phyloP scores from a whole-genome alignment of 371 early-diverging fungal species.

The Encephalitozoon intestinalis region DNA sequence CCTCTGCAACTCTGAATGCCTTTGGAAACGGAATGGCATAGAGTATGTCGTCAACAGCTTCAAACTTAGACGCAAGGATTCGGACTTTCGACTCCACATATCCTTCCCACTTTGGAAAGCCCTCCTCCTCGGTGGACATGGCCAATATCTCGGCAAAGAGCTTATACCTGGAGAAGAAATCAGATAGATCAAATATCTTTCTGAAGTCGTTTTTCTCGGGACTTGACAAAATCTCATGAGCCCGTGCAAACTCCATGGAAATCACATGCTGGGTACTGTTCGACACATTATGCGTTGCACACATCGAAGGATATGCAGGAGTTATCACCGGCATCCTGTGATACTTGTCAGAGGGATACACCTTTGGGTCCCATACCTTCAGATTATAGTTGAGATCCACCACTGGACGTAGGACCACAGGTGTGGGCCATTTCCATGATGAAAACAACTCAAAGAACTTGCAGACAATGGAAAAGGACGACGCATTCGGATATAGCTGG shows the following conservation, averaged over 20 bases:
- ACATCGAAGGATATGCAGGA: constrained; percentile 98
- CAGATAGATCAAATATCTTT: constrained; percentile 70
- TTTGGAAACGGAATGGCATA: constrained; percentile 81
- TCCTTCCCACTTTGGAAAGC: constrained; percentile 66
- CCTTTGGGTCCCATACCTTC: constrained; percentile 90
- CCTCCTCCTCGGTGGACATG: constrained; percentile 14
- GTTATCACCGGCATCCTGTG: constrained; percentile 99
- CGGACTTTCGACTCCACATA: constrained; percentile 83
- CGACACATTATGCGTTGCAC: constrained; percentile 94
- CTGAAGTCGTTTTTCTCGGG: constrained; percentile 26
- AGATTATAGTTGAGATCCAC: constrained; percentile 80
- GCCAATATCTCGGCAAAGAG: constrained; percentile 79
- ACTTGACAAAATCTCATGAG: constrained; percentile 28
- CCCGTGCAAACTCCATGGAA: constrained; percentile 68
- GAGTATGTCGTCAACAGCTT: constrained; percentile 68
- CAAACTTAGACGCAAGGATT: constrained; percentile 75
- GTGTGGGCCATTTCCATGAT: constrained; percentile 93
- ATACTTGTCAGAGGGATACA: constrained; percentile 73
- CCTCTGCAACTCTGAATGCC: constrained; percentile 65
- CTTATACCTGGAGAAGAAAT: constrained; percentile 79
- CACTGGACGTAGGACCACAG: constrained; percentile 79
- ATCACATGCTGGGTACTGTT: constrained; percentile 75
- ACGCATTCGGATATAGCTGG: constrained; percentile 88
- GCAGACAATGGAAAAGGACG: constrained; percentile 72
- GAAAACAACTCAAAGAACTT: constrained; percentile 80